Conservation (phyloP, 164 flowering plant species). For the Euptelea pleiosperma region DNA sequence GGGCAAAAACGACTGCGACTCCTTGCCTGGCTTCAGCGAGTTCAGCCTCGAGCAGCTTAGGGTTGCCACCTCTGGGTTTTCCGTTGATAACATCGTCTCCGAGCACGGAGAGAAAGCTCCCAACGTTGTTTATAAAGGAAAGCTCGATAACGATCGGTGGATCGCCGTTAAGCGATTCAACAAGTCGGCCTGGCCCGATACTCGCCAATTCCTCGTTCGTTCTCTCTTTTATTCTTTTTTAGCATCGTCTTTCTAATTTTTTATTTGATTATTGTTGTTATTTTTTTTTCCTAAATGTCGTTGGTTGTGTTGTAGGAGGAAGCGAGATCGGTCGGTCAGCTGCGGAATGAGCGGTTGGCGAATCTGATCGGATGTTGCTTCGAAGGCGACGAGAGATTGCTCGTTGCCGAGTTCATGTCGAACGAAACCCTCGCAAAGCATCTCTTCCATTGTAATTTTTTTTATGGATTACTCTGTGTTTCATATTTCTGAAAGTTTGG, state of each 20-base stretch:
- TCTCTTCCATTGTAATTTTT: slow-evolving; percentile 77
- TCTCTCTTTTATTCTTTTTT: neutral
- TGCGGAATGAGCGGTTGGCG: slow-evolving; percentile 75
- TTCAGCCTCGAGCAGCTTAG: slow-evolving; percentile 70
- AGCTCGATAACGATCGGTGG: slow-evolving; percentile 49
- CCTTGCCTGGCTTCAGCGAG: slow-evolving; percentile 56
- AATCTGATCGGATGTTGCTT: slow-evolving; percentile 80
- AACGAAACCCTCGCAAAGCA: slow-evolving; percentile 87
- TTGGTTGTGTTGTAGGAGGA: slow-evolving; percentile 53
- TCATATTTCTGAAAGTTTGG: neutral
- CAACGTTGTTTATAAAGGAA: slow-evolving; percentile 81
- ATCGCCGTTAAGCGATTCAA: slow-evolving; percentile 88
- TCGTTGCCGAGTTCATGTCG: slow-evolving; percentile 90
- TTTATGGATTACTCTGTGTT: neutral
- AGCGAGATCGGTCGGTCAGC: slow-evolving; percentile 69
- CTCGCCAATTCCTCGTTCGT: slow-evolving; percentile 80
- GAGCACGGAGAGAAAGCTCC: slow-evolving; percentile 98
- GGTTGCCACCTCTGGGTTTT: slow-evolving; percentile 64
- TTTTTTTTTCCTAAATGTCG: neutral
- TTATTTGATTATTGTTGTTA: neutral
- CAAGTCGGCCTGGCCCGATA: slow-evolving; percentile 85
- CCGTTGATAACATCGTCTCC: slow-evolving; percentile 77
- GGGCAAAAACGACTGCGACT: slow-evolving; percentile 33
- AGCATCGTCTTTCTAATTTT: neutral
- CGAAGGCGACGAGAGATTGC: slow-evolving; percentile 78